Base-by-base conservation (phyloP, 176 grass and related monocot species). In the Carex parvula region DNA sequence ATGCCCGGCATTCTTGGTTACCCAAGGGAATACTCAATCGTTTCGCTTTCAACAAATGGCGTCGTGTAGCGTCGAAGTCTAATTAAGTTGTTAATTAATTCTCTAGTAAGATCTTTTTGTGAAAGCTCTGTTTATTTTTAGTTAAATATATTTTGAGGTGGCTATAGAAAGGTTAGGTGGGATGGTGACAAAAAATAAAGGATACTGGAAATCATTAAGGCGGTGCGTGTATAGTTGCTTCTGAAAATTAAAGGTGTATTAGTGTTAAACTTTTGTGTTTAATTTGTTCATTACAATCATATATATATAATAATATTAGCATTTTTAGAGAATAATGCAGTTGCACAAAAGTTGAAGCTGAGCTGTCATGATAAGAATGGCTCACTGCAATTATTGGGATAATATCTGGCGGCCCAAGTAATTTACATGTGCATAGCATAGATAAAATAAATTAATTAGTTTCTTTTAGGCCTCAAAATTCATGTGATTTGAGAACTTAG, bases 21-120 rank as follows among this genome's bases (percentile, higher is more conserved):
- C 29, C 64, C 29, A 84, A 80, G 52, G 82, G 64, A 50, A 14
- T 6, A 8, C 84, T 24, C 0, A 56, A 18, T 85, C 88, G 6
- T 68, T 95, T 70, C 83, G 73, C 70, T 95, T 95, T 84, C 87
- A 95, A 87, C 63, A 54, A 33, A 50, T 88, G 14, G 86, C 93
- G 3, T 85, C 89, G 60, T 95, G 93, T 87, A 89, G 4, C 61
- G 93, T 95, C 48, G 88, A 92, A 59, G 88, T 94, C 6, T 94
- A 84, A 68, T 67, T 1, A 42, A 90, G 80, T 54, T 41, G 5
- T 67, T 60, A 35, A 64, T 17, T 54, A 8, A 15, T 20, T 33
- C 24, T 39, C 68, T 85, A 48, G 22, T 84, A 37, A 61, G 82
- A 44, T 46, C 16, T 24, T 61, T 79, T 70, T 63, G 7, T 41